Percentiles rank a stretch among this genome's conserved stretches.
These are phyloP conservation scores for Saturnispora zaruensis DNA, from an alignment of 805 yeast species.

Conservation along the genomic window DNA sequence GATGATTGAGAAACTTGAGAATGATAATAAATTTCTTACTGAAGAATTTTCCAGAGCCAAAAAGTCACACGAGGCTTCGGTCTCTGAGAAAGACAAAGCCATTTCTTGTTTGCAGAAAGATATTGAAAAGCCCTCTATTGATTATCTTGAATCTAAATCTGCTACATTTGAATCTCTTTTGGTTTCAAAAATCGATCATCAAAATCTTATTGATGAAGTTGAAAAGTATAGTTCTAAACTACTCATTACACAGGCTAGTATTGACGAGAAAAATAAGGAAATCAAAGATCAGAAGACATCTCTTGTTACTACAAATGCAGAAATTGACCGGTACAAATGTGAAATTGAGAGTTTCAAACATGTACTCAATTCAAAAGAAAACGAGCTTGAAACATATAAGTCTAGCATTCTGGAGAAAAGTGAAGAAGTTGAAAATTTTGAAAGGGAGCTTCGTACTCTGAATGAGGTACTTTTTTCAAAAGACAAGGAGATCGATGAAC, in stretches of 20 bases:
- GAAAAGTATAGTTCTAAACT: constrained; percentile 9
- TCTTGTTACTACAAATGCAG: neutral
- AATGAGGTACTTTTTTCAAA: neutral
- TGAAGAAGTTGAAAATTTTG: neutral
- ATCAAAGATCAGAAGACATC: neutral
- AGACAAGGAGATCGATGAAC: neutral
- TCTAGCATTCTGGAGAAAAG: neutral
- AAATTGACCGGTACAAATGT: neutral
- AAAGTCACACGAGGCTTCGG: neutral
- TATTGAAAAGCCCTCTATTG: constrained; percentile 10
- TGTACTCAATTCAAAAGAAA: neutral
- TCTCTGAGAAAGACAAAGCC: neutral
- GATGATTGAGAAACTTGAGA: neutral
- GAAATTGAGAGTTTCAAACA: neutral
- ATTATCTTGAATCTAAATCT: constrained; percentile 23
- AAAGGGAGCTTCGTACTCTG: neutral
- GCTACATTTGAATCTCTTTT: constrained; percentile 27
- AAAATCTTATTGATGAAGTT: neutral
- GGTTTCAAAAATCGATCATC: constrained; percentile 11
- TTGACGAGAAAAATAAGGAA: neutral
- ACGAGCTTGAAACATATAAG: neutral
- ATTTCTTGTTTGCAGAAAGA: neutral
- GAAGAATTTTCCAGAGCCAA: neutral
- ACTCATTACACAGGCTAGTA: neutral
- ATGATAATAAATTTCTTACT: neutral